Evolutionary conservation across 257 asterid species (phyloP).

Genomic region (Dorcoceras hygrometricum): DNA sequence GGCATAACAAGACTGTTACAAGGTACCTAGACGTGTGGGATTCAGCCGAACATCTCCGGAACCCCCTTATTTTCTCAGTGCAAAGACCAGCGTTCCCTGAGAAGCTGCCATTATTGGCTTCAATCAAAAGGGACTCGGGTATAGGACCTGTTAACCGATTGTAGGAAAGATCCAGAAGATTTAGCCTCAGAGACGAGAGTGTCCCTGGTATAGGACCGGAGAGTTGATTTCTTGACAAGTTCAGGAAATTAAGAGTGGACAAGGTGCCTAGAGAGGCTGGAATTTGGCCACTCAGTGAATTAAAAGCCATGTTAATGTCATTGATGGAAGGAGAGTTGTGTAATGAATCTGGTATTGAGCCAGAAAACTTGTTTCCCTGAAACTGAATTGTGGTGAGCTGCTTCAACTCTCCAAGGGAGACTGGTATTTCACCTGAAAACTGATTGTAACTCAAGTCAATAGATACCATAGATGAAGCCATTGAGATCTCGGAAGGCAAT

Average conservation of each 20-base stretch:
- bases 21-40: constrained; percentile 33
- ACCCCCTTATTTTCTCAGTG: constrained; percentile 45
- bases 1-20: constrained; percentile 35
- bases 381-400: constrained; percentile 46
- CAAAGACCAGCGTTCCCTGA: constrained; percentile 64
- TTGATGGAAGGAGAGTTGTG: constrained; percentile 57
- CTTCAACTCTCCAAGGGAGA: constrained; percentile 48
- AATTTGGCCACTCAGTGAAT: constrained; percentile 54
- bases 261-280: constrained; percentile 57
- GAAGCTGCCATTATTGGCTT: constrained; percentile 68
- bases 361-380: constrained; percentile 58
- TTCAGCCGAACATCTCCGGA: constrained; percentile 41
- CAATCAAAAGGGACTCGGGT: constrained; percentile 54
- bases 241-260: constrained; percentile 61
- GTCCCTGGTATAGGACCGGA: constrained; percentile 72
- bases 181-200: constrained; percentile 56
- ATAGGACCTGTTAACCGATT: constrained; percentile 59
- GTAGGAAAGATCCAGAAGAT: constrained; percentile 67
- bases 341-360: constrained; percentile 63
- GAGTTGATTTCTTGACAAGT: constrained; percentile 64
- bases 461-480: constrained; percentile 39
- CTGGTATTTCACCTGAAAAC: constrained; percentile 63
- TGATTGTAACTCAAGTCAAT: constrained; percentile 59
- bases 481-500: constrained; percentile 51
- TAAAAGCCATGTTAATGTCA: constrained; percentile 57